phyloP scores from a whole-genome alignment of 345 rosid species.

The Aquilaria yunnanensis region DNA sequence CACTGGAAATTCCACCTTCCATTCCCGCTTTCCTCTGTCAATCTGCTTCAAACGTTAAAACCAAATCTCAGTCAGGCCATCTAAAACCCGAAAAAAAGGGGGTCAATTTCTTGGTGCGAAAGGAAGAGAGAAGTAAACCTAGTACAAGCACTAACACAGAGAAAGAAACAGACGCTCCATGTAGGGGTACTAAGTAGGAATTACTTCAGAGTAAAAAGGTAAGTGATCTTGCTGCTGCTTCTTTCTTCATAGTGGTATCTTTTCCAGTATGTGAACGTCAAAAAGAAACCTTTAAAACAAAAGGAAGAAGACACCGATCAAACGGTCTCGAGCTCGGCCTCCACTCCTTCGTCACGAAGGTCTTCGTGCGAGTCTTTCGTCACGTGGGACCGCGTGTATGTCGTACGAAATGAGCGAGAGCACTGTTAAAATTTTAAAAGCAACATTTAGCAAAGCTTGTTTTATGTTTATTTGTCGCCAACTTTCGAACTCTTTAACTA shows the following conservation, averaged over 20 bases:
- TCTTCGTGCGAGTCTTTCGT: not conserved
- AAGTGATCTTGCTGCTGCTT: not conserved
- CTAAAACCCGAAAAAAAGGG: conserved; percentile 8
- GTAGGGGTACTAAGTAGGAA: not conserved
- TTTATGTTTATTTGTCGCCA: not conserved
- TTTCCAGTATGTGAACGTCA: too few relatives aligned
- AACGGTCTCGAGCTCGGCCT: too few relatives aligned
- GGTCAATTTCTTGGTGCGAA: not conserved
- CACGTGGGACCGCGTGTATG: too few relatives aligned
- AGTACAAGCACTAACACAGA: conserved; percentile 3
- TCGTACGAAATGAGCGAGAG: too few relatives aligned
- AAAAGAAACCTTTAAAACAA: too few relatives aligned
- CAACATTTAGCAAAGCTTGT: too few relatives aligned
- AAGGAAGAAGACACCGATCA: too few relatives aligned
- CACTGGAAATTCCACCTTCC: not conserved
- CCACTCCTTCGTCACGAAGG: too few relatives aligned
- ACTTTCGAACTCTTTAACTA: too few relatives aligned
- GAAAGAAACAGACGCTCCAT: not conserved
- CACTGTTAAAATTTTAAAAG: too few relatives aligned
- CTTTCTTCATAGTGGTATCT: not conserved
- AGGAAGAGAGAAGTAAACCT: not conserved
- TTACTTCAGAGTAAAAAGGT: not conserved
- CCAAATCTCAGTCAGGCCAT: not conserved
- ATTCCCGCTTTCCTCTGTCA: not conserved
- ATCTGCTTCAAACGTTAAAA: not conserved